Conservation (phyloP, 441 rosid genomes). For the Erysimum pusillum region DNA sequence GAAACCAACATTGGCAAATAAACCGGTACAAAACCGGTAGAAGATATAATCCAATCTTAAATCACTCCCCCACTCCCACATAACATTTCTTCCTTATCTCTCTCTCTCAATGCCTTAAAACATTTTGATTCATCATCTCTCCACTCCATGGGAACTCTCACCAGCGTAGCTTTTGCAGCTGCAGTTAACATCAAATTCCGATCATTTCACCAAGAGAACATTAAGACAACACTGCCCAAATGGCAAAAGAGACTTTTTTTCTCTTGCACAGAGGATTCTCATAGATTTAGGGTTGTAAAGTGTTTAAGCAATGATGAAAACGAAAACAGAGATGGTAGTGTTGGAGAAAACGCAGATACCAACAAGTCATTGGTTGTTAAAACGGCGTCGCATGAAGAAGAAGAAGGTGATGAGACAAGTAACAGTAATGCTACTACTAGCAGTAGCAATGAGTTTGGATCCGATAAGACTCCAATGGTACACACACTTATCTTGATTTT, state of each 20-base stretch:
- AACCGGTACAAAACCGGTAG: background rate
- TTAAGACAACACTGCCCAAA: conserved; percentile 39
- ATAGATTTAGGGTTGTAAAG: conserved; percentile 45
- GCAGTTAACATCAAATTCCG: conserved; percentile 54
- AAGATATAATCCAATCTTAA: conserved; percentile 1
- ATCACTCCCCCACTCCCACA: background rate
- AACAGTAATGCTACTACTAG: conserved; percentile 7
- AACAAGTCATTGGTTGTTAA: conserved; percentile 38
- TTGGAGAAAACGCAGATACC: conserved; percentile 22
- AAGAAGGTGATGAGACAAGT: conserved; percentile 58
- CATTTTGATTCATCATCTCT: background rate
- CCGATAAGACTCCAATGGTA: conserved; percentile 72
- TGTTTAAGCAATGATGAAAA: conserved; percentile 57
- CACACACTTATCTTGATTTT: background rate
- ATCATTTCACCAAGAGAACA: conserved; percentile 47
- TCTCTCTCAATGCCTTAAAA: conserved; percentile 2
- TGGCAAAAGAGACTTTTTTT: conserved; percentile 43
- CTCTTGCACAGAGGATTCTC: conserved; percentile 39
- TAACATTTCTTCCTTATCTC: conserved; percentile 8
- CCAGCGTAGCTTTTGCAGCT: conserved; percentile 64
- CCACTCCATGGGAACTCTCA: conserved; percentile 69
- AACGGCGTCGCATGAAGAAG: conserved; percentile 59
- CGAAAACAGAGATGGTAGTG: conserved; percentile 43
- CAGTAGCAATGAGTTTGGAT: conserved; percentile 49
- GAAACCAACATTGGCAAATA: background rate